Base-by-base conservation (phyloP, 2,329 filamentous ascomycete species). In the Trichoderma polysporum region DNA sequence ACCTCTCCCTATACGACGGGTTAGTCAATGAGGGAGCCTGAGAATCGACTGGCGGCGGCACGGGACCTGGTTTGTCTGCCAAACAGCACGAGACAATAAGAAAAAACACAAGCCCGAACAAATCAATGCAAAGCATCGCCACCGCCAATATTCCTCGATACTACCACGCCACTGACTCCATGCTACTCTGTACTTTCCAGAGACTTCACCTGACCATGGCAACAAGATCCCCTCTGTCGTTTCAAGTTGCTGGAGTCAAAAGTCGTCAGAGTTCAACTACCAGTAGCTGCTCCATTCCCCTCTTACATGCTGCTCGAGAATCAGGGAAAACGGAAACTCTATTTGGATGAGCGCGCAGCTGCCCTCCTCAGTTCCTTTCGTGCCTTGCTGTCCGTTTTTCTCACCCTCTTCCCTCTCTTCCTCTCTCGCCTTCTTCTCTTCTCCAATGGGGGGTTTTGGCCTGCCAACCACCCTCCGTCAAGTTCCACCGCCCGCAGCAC, bases 401-500 rank as follows among this genome's bases (percentile, higher is more conserved):
- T 27, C 41, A 10, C 39, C 19, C 19, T 33, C 31, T 33, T 15
- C 27, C 47, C 29, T 19, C 45, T 33, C 25, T 17, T 37, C 19
- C 22, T 50, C 53, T 35, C 53, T 22, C 22, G 29, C 35, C n/a
- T 8, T 4, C n/a, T 17, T 41, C 31, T 22, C 54, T 25, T 22
- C 53, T 27, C 31, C 29, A 49, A n/a, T 45, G 37, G 54, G 3
- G 41, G 22, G 22, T 9, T 45, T 25, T 50, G 8, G 57, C 29
- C 57, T 33, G 57, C 57, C 53, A 56, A 19, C 53, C 56, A 50
- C 57, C 41, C 58, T 50, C 31, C 19, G 58, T 50, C 58, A n/a
- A 52, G 45, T 37, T 52, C 58, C 45, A 52, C 33, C 25, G 22
- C 58, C 33, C 58, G 33, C 58, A 47, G 53, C 33, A 15, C 19